Base-by-base conservation (phyloP, 768 basidiomycete species). In the Steccherinum ochraceum region DNA sequence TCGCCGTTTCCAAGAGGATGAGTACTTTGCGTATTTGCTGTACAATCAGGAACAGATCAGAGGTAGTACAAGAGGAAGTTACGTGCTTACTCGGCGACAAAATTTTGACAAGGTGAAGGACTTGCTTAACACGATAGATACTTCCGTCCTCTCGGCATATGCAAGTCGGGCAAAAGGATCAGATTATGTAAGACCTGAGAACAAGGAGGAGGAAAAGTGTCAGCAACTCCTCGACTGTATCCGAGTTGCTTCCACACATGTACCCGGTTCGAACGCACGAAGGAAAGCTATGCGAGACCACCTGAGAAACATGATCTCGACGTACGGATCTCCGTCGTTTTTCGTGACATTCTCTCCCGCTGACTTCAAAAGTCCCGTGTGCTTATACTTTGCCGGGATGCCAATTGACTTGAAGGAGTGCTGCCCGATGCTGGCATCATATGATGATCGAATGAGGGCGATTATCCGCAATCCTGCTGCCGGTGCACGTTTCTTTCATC, bases 31-130 rank as follows among this genome's bases (percentile, higher is more conserved):
- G 1, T 66, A 73, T 25, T 50, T 71, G 20, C 69, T 63, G 0
- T 73, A 73, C 49, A 73, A 67, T 46, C 67, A 73, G 43, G 52
- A 67, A 24, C 74, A 74, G 48, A 64, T 73, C 2, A 69, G 62
- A 45, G 51, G 49, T 1, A 57, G 63, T 2, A 56, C 63, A 0
- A 59, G 50, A 0, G 64, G 61, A 3, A 61, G 69, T 3, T 70
- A 57, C 45, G 39, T 64, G 19, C 41, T 63, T 4, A 51, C 56
- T 13, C 52, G 57, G 12, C 52, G 48, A n/a, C 24, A 45, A 1
- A 58, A 61, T 48, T 64, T 61, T 49, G 18, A 48, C 21, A 35
- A 50, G 16, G 55, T 63, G 5, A 44, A 52, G 1, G 46, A 57
- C 3, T 25, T 50, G 5, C 27, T 66, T 0, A 40, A 61, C 1